These are phyloP conservation scores for Heterobasidion occidentale DNA, from an alignment of 1,284 basidiomycete genomes.

Conservation along the genomic window DNA sequence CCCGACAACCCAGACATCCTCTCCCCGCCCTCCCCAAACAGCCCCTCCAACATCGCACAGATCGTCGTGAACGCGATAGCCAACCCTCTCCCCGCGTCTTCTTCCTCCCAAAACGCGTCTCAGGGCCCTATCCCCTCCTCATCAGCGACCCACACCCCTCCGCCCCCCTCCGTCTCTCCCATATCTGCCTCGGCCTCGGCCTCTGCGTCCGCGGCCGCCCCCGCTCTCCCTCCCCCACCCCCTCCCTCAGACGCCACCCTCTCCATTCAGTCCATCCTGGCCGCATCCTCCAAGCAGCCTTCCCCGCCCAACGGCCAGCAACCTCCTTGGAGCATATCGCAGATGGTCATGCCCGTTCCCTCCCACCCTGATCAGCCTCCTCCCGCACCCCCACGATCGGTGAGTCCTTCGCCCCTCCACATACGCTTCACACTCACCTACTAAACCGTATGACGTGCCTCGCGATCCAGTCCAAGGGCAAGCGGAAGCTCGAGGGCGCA, in stretches of 20 bases:
- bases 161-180: conserved; percentile 9
- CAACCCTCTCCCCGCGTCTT: conserved; percentile 18
- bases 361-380: conserved; percentile 14
- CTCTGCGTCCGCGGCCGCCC: conserved; percentile 5
- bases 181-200: neutral
- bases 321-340: conserved; percentile 28
- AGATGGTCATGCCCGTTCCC: conserved; percentile 9
- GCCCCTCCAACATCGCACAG: conserved; percentile 21
- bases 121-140: conserved; percentile 21
- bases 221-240: conserved; percentile 6
- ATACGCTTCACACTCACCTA: conserved; percentile 1
- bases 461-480: conserved; percentile 23
- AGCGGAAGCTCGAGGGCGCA: conserved; percentile 67
- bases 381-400: conserved; percentile 8
- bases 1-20: conserved; percentile 28
- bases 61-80: conserved; percentile 32
- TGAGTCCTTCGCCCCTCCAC: conserved; percentile 4
- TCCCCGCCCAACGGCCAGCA: conserved; percentile 28
- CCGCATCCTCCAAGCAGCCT: conserved; percentile 30
- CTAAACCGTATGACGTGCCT: conserved; percentile 9
- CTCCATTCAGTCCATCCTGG: conserved; percentile 59
- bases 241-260: conserved; percentile 37
- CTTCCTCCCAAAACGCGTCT: conserved; percentile 25
- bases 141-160: conserved; percentile 13
- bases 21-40: conserved; percentile 29